A percentile compares a stretch with the other conserved stretches of the same genome.
Conservation (phyloP, 768 basidiomycete genomes). For the Kwoniella bestiolae region DNA sequence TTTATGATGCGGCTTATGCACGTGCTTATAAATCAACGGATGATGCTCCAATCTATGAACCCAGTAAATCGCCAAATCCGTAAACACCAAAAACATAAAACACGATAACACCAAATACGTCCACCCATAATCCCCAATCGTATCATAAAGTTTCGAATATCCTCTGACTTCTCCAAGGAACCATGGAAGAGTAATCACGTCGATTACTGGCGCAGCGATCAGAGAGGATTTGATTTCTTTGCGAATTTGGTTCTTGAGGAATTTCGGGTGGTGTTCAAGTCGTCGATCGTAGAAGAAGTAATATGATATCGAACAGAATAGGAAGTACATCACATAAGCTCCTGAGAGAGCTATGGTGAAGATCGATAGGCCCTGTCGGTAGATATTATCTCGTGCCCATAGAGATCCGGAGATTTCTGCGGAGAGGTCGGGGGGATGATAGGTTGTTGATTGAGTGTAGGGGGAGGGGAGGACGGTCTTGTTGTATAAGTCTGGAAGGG, state of each 20-base stretch:
- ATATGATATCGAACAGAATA: constrained; percentile 84
- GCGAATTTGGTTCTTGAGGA: constrained; percentile 78
- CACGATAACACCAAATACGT: constrained; percentile 39
- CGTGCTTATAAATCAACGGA: constrained; percentile 79
- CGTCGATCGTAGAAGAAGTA: constrained; percentile 84
- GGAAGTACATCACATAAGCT: constrained; percentile 82
- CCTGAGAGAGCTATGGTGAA: constrained; percentile 74
- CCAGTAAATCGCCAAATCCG: constrained; percentile 95
- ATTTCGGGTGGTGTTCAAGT: constrained; percentile 94
- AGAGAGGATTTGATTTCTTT: constrained; percentile 76
- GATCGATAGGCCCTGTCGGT: constrained; percentile 75
- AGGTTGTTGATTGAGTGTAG: constrained; percentile 47
- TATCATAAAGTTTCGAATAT: constrained; percentile 75
- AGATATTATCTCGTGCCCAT: constrained; percentile 72
- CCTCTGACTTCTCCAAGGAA: constrained; percentile 92
- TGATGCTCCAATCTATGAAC: constrained; percentile 88
- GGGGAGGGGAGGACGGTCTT: constrained; percentile 33
- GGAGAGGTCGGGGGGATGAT: constrained; percentile 33
- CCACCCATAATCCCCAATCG: constrained; percentile 74
- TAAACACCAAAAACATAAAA: constrained; percentile 71
- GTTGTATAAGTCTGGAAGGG: constrained; percentile 24
- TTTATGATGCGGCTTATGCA: constrained; percentile 99
- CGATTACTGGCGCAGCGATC: constrained; percentile 80
- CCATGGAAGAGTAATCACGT: constrained; percentile 84
- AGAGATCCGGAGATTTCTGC: constrained; percentile 28